Evolutionary conservation across 768 basidiomycete species (phyloP), one percentile per base, ranked within the genome.

Genomic region (Tricholoma furcatifolium): DNA sequence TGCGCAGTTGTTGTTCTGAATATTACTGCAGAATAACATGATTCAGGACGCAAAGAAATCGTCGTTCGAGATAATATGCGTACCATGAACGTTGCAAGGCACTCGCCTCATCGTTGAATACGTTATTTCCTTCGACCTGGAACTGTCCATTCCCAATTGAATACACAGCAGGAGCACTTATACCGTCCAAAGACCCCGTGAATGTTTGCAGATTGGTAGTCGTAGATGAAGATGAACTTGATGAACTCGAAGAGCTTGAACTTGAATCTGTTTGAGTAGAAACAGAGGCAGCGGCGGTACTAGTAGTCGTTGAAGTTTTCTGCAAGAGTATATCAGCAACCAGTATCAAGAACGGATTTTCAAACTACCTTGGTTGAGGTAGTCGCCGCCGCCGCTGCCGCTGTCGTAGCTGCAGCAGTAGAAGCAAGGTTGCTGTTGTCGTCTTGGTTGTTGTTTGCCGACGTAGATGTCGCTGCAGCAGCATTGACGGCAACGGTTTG

Each of bases 1-100:
- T 6, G 80, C 79, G 62, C 82, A 85, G 58, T 75, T 58, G 67
- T 85, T 85, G 60, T 80, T 74, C 67, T 84, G 82, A 5, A 82
- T 72, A 61, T 80, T 77, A 63, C 79, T 75, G 50, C 4, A 51
- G 24, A 24, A 15, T 44, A 38, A 41, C 2, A 34, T 35, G 24
- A 35, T 42, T 42, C 42, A 40, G 12, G 23, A 48, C 10, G 3
- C 15, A n/a, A 7, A 41, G 10, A 20, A 27, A 12, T 34, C 8
- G 38, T 36, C n/a, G 31, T 24, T 30, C 11, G 6, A 43, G 23
- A 35, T 38, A 27, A 6, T 9, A 32, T 21, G 36, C 70, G 32
- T 59, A 75, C 73, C 79, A 82, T 41, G 77, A 79, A 39, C 83
- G 77, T 15, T 60, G 63, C 43, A 82, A 57, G 7, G 83, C 82